Conservation (phyloP, 495 filamentous ascomycete genomes). For the Hapsidospora chrysogenum region DNA sequence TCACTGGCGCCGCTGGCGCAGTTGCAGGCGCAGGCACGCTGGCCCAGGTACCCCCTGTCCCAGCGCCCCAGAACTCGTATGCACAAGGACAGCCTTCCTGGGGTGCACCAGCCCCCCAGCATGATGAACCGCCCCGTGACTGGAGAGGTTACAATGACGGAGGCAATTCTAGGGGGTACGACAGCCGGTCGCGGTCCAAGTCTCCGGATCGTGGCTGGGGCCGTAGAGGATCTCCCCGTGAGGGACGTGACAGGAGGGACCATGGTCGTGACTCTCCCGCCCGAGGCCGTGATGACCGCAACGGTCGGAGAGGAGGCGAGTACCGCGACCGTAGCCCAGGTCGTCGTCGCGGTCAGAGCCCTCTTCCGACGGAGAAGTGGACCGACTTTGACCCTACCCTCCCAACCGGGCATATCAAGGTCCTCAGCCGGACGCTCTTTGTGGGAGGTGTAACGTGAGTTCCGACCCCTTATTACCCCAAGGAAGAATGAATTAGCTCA, state of each 20-base stretch:
- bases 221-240: slow-evolving; percentile 22
- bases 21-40: slow-evolving; percentile 5
- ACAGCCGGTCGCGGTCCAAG: slow-evolving; percentile 58
- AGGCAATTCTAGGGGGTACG: slow-evolving; percentile 41
- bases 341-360: slow-evolving; percentile 42
- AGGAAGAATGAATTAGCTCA: slow-evolving; percentile 5
- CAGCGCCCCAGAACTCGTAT: not conserved
- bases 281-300: slow-evolving; percentile 41
- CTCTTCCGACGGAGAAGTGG: slow-evolving; percentile 48
- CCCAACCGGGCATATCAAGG: slow-evolving; percentile 65
- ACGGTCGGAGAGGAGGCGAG: slow-evolving; percentile 37
- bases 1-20: slow-evolving; percentile 7
- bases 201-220: slow-evolving; percentile 54
- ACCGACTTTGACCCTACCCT: slow-evolving; percentile 65
- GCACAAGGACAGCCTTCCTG: not conserved
- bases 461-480: slow-evolving; percentile 7
- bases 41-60: slow-evolving; percentile 14
- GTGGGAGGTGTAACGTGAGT: slow-evolving; percentile 89
- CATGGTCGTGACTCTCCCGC: slow-evolving; percentile 33
- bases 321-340: slow-evolving; percentile 77
- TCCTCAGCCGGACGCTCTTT: slow-evolving; percentile 87
- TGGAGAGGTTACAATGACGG: slow-evolving; percentile 30
- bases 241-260: slow-evolving; percentile 20
- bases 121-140: no score
- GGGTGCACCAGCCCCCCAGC: slow-evolving; percentile 7